phyloP scores from a whole-genome alignment of 768 basidiomycete species.

The Boletus sensibilis region DNA sequence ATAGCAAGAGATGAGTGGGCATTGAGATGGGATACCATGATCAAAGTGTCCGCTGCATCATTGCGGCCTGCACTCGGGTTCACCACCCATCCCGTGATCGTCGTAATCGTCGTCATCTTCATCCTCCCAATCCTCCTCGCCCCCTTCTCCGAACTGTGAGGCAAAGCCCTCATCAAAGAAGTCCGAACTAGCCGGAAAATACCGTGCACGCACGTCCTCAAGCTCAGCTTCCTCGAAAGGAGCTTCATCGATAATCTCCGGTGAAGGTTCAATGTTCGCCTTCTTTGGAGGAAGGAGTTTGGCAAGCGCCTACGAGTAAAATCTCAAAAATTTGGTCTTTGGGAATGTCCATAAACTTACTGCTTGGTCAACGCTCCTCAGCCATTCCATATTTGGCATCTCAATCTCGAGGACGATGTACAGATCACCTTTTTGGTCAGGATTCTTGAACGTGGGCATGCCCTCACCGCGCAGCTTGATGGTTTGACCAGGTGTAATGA shows the following conservation, averaged over 20 bases:
- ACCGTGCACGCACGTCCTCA: constrained; percentile 79
- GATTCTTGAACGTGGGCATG: constrained; percentile 75
- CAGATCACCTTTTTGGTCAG: constrained; percentile 73
- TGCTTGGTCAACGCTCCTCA: constrained; percentile 57
- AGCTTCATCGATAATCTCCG: constrained; percentile 67
- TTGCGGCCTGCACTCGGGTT: constrained; percentile 64
- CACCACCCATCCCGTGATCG: constrained; percentile 36
- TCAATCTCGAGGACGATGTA: constrained; percentile 83
- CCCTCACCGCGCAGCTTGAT: constrained; percentile 83
- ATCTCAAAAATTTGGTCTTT: constrained; percentile 1
- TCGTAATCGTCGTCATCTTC: constrained; percentile 63
- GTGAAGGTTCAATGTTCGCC: constrained; percentile 65
- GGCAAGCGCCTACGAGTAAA: constrained; percentile 53
- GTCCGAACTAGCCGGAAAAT: constrained; percentile 67
- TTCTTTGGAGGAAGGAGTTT: constrained; percentile 76
- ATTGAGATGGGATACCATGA: constrained; percentile 8
- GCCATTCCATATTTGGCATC: constrained; percentile 83
- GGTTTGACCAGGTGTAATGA: constrained; percentile 71
- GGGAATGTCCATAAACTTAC: constrained; percentile 36
- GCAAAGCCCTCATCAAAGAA: constrained; percentile 78
- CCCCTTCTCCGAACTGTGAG: constrained; percentile 68
- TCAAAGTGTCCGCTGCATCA: constrained; percentile 31
- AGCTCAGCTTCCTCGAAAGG: constrained; percentile 75
- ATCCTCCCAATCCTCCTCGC: constrained; percentile 70
- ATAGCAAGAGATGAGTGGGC: constrained; percentile 9